Percentiles rank a stretch among this genome's conserved stretches.
These are phyloP conservation scores for Basipetospora chlamydospora DNA, from an alignment of 2,329 filamentous ascomycete species.

Conservation along the genomic window DNA sequence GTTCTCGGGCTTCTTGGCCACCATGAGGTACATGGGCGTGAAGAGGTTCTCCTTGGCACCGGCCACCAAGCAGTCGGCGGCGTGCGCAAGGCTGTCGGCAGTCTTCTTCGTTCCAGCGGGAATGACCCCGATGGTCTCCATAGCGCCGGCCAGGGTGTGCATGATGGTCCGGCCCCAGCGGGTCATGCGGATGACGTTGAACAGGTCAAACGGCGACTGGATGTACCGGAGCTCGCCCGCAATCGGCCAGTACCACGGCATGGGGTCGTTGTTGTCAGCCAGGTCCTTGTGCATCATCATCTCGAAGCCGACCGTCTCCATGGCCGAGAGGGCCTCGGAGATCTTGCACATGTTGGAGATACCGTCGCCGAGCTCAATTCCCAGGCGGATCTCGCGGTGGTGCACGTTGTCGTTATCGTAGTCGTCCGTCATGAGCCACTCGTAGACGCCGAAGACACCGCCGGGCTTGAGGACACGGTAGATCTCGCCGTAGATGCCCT, in stretches of 20 bases:
- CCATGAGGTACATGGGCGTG: slow-evolving; percentile 97
- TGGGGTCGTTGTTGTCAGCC: slow-evolving; percentile 57
- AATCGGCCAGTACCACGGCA: slow-evolving; percentile 91
- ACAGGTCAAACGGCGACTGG: slow-evolving; percentile 62
- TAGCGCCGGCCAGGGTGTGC: slow-evolving; percentile 60
- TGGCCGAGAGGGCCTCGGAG: slow-evolving; percentile 64
- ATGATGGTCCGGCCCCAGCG: slow-evolving; percentile 61
- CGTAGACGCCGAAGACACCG: slow-evolving; percentile 90
- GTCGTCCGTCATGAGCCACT: slow-evolving; percentile 95
- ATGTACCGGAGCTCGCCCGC: slow-evolving; percentile 76
- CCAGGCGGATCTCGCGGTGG: slow-evolving; percentile 82
- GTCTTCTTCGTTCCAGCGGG: slow-evolving; percentile 84
- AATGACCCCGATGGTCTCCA: slow-evolving; percentile 63
- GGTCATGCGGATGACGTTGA: slow-evolving; percentile 81
- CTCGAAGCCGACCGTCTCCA: slow-evolving; percentile 78
- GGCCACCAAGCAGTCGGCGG: slow-evolving; percentile 73
- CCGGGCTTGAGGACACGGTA: slow-evolving; percentile 92
- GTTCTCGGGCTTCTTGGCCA: slow-evolving; percentile 64
- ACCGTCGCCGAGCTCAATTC: slow-evolving; percentile 89
- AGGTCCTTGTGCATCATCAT: slow-evolving; percentile 76
- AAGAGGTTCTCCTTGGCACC: slow-evolving; percentile 85
- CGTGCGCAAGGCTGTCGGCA: slow-evolving; percentile 72
- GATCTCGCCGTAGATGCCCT: slow-evolving; percentile 89
- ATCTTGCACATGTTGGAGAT: slow-evolving; percentile 96
- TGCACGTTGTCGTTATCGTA: slow-evolving; percentile 81